Evolutionary conservation across 495 filamentous ascomycete species (phyloP), one percentile per base, ranked within the genome.

Genomic region (Aspergillus sparsus): DNA sequence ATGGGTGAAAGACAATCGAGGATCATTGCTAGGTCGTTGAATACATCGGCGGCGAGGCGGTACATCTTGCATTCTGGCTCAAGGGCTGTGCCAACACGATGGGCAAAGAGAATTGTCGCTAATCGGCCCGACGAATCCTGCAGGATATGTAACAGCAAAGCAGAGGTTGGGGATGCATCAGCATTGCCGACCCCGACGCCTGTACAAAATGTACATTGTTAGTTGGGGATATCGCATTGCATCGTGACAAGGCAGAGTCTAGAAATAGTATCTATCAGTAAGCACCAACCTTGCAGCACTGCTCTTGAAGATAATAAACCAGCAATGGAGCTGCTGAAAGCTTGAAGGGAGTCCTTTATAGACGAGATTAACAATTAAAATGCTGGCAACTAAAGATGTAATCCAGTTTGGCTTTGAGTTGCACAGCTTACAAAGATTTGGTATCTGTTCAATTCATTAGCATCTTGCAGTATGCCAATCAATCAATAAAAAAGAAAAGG

Each of bases 61-160:
- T 96, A 97, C 77, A 85, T 91, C 66, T 97, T 97, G 80, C 91
- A 96, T 71, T 97, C 93, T 2, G 92, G 90, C 69, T 96, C 91
- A 16, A 97, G 86, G n/a, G 91, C 85, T 47, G 87, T 89, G 57
- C 93, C 93, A 54, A 93, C 82, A 42, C 85, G 79, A 70, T 96
- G 87, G 0, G 94, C 94, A 71, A 98, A 97, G 13, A 93, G 73
- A 54, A 98, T 96, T 0, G 93, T 97, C 12, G 92, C 92, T 11
- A 97, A 74, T 4, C 93, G 83, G 33, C 91, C 91, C 44, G 89
- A 89, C 60, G 84, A 85, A 67, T 97, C 93, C 76, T 96, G 91
- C 2, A 94, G 74, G 61, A 96, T 87, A 35, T 90, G 89, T 45
- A 97, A 85, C 13, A 98, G 85, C 6, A 98, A 80, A 5, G 93